These are phyloP conservation scores for Knoxdaviesia capensis DNA, from an alignment of 2,329 filamentous ascomycete species.

Conservation along the genomic window DNA sequence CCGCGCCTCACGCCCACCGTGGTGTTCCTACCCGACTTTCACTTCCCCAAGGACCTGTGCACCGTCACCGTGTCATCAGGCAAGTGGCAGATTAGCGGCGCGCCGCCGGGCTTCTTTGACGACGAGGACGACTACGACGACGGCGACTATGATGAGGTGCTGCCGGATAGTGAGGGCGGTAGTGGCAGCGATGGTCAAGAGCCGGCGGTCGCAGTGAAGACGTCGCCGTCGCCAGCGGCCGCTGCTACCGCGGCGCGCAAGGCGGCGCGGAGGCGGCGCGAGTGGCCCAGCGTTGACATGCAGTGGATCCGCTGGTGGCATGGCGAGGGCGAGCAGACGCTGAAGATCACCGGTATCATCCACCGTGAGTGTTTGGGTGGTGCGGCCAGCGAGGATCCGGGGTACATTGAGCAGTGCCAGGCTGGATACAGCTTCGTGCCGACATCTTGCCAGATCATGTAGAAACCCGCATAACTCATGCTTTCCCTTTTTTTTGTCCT, in stretches of 20 bases:
- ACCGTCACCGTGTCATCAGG: constrained; percentile 62
- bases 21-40: constrained; percentile 75
- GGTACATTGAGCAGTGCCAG: constrained; percentile 55
- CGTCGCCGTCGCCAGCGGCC: no score
- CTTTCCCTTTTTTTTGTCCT: no score
- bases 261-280: not conserved
- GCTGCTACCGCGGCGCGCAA: not conserved
- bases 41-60: constrained; percentile 62
- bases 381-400: constrained; percentile 44
- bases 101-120: no score
- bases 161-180: not conserved
- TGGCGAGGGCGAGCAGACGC: constrained; percentile 58
- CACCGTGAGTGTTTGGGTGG: constrained; percentile 28
- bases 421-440: constrained; percentile 23
- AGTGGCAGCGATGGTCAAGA: no score
- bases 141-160: constrained; percentile 3
- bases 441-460: constrained; percentile 33
- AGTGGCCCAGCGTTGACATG: not conserved
- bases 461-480: not conserved
- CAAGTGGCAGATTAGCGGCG: constrained; percentile 60
- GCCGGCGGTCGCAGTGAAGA: no score
- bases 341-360: constrained; percentile 57
- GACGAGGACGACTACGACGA: constrained; percentile 20
- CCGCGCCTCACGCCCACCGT: constrained; percentile 50
- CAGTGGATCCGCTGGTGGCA: constrained; percentile 91